Base-by-base conservation (phyloP, 176 grass and related monocot species). In the Paspalum vaginatum region DNA sequence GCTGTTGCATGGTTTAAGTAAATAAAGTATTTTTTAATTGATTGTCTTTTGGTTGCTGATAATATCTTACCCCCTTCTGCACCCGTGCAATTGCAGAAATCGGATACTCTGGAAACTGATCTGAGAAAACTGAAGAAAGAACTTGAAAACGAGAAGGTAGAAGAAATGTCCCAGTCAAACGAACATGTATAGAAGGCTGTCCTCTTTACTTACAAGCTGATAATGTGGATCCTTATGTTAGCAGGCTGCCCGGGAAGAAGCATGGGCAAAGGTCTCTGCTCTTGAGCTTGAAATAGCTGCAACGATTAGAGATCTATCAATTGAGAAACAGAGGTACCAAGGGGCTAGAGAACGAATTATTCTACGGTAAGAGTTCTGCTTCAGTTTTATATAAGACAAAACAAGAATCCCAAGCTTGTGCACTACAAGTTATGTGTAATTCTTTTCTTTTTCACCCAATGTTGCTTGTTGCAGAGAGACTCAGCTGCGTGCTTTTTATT, bases 131-230 rank as follows among this genome's bases (percentile, higher is more conserved):
- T 96, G 71, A 89, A 86, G 84, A 90, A 85, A 68, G 93, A 91
- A 81, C 82, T 99, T 84, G 90, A 99, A 88, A 90, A 79, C 86
- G 91, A 99, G 82, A 99, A 99, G 97, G 97, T 99, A 96, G 72
- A 87, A 82, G 80, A 76, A 88, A 77, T 74, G 86, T 81, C 77
- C 54, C 75, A 65, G 80, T 81, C n/a, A 63, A 59, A 62, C 70
- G 65, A 70, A 32, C 67, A 74, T 87, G 41, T 5, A 39, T 74
- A 64, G 68, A 61, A 37, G 40, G 54, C 55, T 75, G 40, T 54
- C 42, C 75, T 62, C 51, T 73, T 81, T 76, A 61, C 47, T 75
- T 79, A 59, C 47, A 60, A 86, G 58, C 89, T 88, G 81, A 94
- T 61, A 78, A 91, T 87, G 53, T 55, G 47, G 88, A 46, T 79